phyloP scores from a whole-genome alignment of 257 asterid genomes.

The Salvia miltiorrhiza region DNA sequence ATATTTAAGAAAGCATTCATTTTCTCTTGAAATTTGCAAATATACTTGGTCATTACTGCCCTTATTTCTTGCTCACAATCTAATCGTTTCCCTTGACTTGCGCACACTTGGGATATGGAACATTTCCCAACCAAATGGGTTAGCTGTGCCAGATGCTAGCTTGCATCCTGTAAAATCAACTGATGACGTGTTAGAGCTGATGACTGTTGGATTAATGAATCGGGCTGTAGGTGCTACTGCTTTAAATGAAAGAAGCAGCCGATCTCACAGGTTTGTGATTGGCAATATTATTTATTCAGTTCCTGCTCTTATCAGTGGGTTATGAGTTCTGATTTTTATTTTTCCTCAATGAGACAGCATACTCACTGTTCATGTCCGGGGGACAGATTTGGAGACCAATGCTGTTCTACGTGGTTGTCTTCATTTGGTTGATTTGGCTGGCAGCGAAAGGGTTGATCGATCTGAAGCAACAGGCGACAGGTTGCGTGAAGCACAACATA shows the following conservation, averaged over 20 bases:
- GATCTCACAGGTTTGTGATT: slow-evolving; percentile 94
- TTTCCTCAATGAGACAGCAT: slow-evolving; percentile 44
- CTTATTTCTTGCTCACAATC: background rate
- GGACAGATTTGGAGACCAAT: slow-evolving; percentile 81
- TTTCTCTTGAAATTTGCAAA: slow-evolving; percentile 3
- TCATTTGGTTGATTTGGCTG: slow-evolving; percentile 97
- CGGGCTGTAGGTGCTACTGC: slow-evolving; percentile 96
- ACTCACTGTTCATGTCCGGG: slow-evolving; percentile 89
- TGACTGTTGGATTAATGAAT: slow-evolving; percentile 79
- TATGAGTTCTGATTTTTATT: slow-evolving; percentile 21
- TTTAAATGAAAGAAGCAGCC: slow-evolving; percentile 91
- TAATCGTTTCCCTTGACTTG: slow-evolving; percentile 63
- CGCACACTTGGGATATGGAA: slow-evolving; percentile 96
- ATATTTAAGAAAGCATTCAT: slow-evolving; percentile 9
- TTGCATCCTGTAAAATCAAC: slow-evolving; percentile 87
- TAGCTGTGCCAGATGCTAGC: slow-evolving; percentile 97
- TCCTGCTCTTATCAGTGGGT: slow-evolving; percentile 15
- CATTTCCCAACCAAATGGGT: slow-evolving; percentile 88
- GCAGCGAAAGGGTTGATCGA: slow-evolving; percentile 95
- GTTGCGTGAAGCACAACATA: slow-evolving; percentile 92
- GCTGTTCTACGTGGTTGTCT: slow-evolving; percentile 78
- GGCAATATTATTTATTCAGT: background rate
- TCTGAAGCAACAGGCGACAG: slow-evolving; percentile 95
- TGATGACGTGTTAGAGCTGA: slow-evolving; percentile 73
- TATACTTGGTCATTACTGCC: background rate